Percentiles rank a stretch among this genome's conserved stretches.
These are phyloP conservation scores for Quercus phellos DNA, from an alignment of 331 rosid genomes.

Conservation along the genomic window DNA sequence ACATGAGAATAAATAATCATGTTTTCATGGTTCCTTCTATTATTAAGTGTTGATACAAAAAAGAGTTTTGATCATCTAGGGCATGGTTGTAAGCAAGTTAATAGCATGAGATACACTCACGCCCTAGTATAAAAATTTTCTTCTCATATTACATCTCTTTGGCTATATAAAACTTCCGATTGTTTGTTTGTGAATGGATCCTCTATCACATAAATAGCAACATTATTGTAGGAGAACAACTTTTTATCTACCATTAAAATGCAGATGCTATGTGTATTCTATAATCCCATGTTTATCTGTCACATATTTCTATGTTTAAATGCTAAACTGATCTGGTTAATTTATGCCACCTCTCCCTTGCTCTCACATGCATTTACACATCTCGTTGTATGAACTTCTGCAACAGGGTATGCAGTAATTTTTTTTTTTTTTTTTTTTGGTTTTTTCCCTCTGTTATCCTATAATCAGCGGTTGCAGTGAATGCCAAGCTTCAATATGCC, in stretches of 20 bases:
- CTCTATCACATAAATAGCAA: background rate
- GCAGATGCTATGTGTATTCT: background rate
- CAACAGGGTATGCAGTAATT: background rate
- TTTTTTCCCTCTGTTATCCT: conserved; percentile 21
- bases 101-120: background rate
- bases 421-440: conserved; percentile 7
- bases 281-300: background rate
- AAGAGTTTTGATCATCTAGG: background rate
- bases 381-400: background rate
- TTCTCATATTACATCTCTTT: background rate
- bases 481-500: conserved; percentile 86
- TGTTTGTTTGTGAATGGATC: background rate
- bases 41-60: background rate
- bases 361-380: background rate
- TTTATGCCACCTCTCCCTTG: background rate
- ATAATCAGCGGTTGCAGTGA: conserved; percentile 89
- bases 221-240: background rate
- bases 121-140: background rate
- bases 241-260: background rate
- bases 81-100: background rate
- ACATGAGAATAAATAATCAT: background rate
- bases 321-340: background rate
- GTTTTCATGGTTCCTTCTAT: background rate
- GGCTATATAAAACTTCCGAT: background rate
- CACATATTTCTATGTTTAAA: background rate